These are phyloP conservation scores for Penicillium macrosclerotiorum DNA, from an alignment of 495 filamentous ascomycete genomes.

Conservation along the genomic window DNA sequence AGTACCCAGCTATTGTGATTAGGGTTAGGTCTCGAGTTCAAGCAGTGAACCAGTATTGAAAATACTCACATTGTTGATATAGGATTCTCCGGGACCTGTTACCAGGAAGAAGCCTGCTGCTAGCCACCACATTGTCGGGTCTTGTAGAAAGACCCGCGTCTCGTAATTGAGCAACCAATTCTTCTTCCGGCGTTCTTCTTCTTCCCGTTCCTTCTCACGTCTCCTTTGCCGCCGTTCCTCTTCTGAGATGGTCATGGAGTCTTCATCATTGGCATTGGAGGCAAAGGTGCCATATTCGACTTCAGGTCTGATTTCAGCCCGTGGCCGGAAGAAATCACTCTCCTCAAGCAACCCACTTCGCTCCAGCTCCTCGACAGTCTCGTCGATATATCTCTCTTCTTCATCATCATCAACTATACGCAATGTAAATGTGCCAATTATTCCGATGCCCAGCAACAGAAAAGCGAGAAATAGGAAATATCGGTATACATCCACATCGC, in stretches of 20 bases:
- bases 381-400: constrained; percentile 72
- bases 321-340: constrained; percentile 57
- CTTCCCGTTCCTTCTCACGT: constrained; percentile 51
- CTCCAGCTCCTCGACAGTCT: constrained; percentile 80
- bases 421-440: constrained; percentile 71
- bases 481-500: constrained; percentile 80
- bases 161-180: constrained; percentile 83
- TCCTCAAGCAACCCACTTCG: constrained; percentile 79
- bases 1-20: constrained; percentile 72
- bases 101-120: constrained; percentile 90
- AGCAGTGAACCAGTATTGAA: background rate
- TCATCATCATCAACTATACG: constrained; percentile 62
- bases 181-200: constrained; percentile 73
- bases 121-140: constrained; percentile 94
- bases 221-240: constrained; percentile 44
- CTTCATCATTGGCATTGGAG: constrained; percentile 22
- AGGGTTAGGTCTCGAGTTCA: background rate
- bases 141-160: constrained; percentile 75
- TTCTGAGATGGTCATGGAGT: constrained; percentile 39
- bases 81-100: constrained; percentile 90
- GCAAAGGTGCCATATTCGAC: constrained; percentile 54
- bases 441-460: constrained; percentile 62
- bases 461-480: constrained; percentile 82
- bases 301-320: constrained; percentile 33
- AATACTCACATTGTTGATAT: constrained; percentile 77